Conservation (phyloP, 2,329 filamentous ascomycete species). For the Fusarium sp. region DNA sequence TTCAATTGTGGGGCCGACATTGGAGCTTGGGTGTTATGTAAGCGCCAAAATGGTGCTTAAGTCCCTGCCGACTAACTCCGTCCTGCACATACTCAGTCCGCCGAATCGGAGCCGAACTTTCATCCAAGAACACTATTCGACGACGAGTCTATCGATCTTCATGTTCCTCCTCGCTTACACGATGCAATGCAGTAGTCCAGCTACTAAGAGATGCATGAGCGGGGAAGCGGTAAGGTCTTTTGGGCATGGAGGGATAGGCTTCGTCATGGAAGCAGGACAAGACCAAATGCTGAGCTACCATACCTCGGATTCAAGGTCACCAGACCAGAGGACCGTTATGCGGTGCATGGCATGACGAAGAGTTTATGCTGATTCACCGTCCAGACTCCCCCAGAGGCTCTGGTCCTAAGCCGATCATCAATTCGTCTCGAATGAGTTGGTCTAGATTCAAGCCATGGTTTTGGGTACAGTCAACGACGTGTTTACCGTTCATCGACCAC, state of each 20-base stretch:
- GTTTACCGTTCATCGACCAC: background rate
- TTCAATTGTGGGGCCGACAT: slow-evolving; percentile 30
- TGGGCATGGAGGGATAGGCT: background rate
- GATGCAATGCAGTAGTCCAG: slow-evolving; percentile 25
- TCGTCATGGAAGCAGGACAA: slow-evolving; percentile 23
- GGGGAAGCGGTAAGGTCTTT: slow-evolving; percentile 7
- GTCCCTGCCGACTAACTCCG: slow-evolving; percentile 47
- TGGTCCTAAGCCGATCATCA: slow-evolving; percentile 7
- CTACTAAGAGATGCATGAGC: slow-evolving; percentile 5
- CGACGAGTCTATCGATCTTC: slow-evolving; percentile 5
- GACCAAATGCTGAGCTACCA: background rate
- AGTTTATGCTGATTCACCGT: slow-evolving; percentile 30
- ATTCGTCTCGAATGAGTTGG: background rate
- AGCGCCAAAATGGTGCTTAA: slow-evolving; percentile 32
- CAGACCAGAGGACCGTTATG: slow-evolving; percentile 9
- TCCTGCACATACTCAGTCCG: slow-evolving; percentile 2
- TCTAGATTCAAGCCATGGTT: slow-evolving; percentile 14
- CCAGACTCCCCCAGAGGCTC: background rate
- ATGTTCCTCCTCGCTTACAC: slow-evolving; percentile 16
- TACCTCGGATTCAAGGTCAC: slow-evolving; percentile 24
- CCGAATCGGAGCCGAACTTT: slow-evolving; percentile 41
- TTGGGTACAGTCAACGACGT: background rate
- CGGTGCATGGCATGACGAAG: slow-evolving; percentile 19
- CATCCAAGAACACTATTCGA: slow-evolving; percentile 9
- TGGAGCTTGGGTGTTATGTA: slow-evolving; percentile 29